These are phyloP conservation scores for Phyllosticta ampelicida DNA, from an alignment of 2,329 filamentous ascomycete genomes.

Conservation along the genomic window DNA sequence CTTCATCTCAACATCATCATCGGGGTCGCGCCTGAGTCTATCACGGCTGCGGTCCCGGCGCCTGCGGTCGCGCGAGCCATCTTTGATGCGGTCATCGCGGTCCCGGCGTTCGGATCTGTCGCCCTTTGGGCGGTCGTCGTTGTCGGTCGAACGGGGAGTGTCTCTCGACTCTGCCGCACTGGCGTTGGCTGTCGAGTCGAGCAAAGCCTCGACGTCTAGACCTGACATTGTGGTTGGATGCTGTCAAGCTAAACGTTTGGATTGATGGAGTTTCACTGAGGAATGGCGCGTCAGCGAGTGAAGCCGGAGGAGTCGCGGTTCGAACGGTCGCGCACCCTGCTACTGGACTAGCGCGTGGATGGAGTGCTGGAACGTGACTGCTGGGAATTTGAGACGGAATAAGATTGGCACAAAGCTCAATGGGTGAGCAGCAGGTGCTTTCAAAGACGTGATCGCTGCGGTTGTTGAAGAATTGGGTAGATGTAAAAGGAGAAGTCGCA, in stretches of 20 bases:
- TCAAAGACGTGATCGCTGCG: background rate
- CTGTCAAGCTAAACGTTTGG: conserved; percentile 9
- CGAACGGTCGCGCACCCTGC: conserved; percentile 6
- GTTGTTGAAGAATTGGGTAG: background rate
- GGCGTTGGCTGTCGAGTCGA: conserved; percentile 70
- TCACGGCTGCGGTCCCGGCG: conserved; percentile 16
- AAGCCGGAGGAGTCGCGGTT: background rate
- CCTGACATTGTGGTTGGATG: conserved; percentile 46
- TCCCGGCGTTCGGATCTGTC: conserved; percentile 24
- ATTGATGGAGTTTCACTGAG: conserved; percentile 11
- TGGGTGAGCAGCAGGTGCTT: background rate
- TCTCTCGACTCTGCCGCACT: conserved; percentile 23
- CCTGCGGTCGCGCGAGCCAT: conserved; percentile 18
- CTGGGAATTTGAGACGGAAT: background rate
- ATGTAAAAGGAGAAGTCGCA: background rate
- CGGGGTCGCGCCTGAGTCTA: conserved; percentile 19
- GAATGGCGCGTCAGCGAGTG: conserved; percentile 7
- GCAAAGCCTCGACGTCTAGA: conserved; percentile 78
- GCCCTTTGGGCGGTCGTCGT: conserved; percentile 28
- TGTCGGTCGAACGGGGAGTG: conserved; percentile 40
- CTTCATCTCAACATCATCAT: conserved; percentile 28
- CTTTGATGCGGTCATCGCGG: conserved; percentile 21
- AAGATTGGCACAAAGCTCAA: background rate
- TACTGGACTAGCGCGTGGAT: conserved; percentile 5
- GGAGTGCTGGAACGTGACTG: background rate